Evolutionary conservation across 1,284 basidiomycete species (phyloP).

Genomic region (Sporisorium reilianum): DNA sequence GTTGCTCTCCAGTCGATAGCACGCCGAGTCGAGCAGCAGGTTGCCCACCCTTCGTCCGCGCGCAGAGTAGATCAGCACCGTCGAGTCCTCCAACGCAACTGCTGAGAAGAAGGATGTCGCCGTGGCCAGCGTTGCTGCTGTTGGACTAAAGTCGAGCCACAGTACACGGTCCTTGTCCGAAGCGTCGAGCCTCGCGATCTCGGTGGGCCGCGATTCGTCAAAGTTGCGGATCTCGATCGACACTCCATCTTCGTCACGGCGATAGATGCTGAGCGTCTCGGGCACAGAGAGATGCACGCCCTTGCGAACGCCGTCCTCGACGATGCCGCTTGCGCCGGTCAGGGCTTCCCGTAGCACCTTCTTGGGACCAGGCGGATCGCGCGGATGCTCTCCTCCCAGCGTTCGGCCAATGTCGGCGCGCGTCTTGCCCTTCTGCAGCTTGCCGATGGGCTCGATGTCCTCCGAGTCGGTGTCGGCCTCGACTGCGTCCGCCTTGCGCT

Average conservation of each 20-base stretch:
- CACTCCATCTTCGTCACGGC: constrained; percentile 72
- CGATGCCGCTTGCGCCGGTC: constrained; percentile 27
- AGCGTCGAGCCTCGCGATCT: constrained; percentile 77
- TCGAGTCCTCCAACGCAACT: constrained; percentile 67
- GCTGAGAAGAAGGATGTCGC: constrained; percentile 80
- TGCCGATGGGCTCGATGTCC: constrained; percentile 47
- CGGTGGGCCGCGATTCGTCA: constrained; percentile 74
- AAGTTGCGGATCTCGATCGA: constrained; percentile 84
- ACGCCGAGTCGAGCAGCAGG: constrained; percentile 52
- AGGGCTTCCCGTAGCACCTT: constrained; percentile 73
- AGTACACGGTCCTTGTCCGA: constrained; percentile 73
- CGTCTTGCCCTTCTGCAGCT: constrained; percentile 43
- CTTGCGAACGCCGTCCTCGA: constrained; percentile 42
- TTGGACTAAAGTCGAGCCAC: constrained; percentile 88
- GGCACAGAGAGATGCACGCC: constrained; percentile 43
- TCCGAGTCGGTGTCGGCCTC: constrained; percentile 33
- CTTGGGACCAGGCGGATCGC: constrained; percentile 72
- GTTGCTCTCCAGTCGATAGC: constrained; percentile 52
- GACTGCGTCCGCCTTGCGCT: constrained; percentile 42
- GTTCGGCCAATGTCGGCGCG: constrained; percentile 72
- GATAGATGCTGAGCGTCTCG: constrained; percentile 45
- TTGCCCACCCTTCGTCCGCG: constrained; percentile 56
- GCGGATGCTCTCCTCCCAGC: constrained; percentile 78
- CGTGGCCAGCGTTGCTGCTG: constrained; percentile 77
- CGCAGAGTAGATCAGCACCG: constrained; percentile 56